Conservation (phyloP, 352 stramenopile genomes). For the Globisporangium nodosum region DNA sequence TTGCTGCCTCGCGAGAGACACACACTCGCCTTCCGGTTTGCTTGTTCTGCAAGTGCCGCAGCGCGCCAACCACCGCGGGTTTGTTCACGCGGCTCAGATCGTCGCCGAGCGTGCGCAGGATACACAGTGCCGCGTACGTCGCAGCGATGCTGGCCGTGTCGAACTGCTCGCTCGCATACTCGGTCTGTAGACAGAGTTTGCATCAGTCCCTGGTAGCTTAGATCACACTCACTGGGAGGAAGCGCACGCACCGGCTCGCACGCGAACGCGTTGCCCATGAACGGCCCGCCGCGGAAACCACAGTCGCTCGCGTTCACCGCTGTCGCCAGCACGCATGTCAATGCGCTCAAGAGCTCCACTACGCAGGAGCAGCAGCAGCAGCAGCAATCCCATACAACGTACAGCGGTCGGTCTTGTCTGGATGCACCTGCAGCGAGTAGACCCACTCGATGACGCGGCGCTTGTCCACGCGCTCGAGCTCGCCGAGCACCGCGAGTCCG, state of each 20-base stretch:
- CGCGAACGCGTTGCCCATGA: slow-evolving; percentile 56
- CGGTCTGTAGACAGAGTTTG: slow-evolving; percentile 12
- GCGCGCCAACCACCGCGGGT: slow-evolving; percentile 42
- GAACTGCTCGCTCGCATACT: slow-evolving; percentile 70
- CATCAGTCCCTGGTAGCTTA: not conserved
- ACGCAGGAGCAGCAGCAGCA: not conserved
- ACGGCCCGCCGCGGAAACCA: slow-evolving; percentile 65
- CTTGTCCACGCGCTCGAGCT: slow-evolving; percentile 67
- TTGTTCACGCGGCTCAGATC: slow-evolving; percentile 77
- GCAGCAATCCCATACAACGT: not conserved
- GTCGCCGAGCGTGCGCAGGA: slow-evolving; percentile 81
- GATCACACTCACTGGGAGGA: not conserved
- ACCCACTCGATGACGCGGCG: slow-evolving; percentile 82
- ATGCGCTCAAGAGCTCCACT: not conserved
- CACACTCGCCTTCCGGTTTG: slow-evolving; percentile 46
- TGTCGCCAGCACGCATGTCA: slow-evolving; percentile 5
- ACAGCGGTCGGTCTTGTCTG: slow-evolving; percentile 57
- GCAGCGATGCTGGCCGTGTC: slow-evolving; percentile 83
- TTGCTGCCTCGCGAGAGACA: not conserved
- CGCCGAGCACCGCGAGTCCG: slow-evolving; percentile 71
- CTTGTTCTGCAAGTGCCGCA: slow-evolving; percentile 75
- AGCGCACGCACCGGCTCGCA: slow-evolving; percentile 23
- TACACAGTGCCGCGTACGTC: slow-evolving; percentile 79
- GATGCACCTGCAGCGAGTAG: slow-evolving; percentile 77
- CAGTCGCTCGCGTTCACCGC: slow-evolving; percentile 64